These are phyloP conservation scores for Kwoniella botswanensis DNA, from an alignment of 768 basidiomycete species.

Conservation along the genomic window DNA sequence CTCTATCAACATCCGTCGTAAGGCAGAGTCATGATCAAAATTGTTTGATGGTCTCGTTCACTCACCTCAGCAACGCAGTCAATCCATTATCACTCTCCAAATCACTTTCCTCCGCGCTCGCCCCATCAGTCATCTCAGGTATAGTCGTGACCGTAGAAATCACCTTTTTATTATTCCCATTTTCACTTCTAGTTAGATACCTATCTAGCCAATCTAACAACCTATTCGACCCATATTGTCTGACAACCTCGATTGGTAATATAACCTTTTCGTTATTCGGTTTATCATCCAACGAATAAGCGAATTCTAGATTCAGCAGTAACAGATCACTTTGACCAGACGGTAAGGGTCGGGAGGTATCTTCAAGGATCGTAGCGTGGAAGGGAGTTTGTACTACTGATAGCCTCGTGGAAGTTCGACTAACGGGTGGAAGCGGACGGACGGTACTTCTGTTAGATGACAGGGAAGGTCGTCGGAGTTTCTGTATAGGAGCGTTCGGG, in stretches of 20 bases:
- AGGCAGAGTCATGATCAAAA: too few relatives aligned
- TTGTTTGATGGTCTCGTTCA: neutral
- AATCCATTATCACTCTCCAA: conserved; percentile 41
- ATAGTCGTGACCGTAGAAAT: conserved; percentile 20
- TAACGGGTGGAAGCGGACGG: neutral
- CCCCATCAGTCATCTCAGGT: conserved; percentile 50
- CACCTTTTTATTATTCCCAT: conserved; percentile 1
- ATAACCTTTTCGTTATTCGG: conserved; percentile 33
- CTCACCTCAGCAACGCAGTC: conserved; percentile 40
- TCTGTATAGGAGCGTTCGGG: neutral
- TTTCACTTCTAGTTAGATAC: conserved; percentile 1
- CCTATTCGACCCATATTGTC: neutral
- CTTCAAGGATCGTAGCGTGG: conserved; percentile 12
- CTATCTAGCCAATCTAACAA: conserved; percentile 10
- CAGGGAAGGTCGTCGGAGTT: neutral
- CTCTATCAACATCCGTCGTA: neutral
- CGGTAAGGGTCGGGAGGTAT: neutral
- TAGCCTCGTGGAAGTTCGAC: neutral
- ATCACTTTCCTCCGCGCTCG: conserved; percentile 44
- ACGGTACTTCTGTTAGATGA: conserved; percentile 2
- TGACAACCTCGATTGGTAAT: conserved; percentile 10
- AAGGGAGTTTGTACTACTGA: conserved; percentile 1
- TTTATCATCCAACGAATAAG: conserved; percentile 33
- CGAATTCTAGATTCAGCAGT: conserved; percentile 40
- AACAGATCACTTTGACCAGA: neutral